Base-by-base conservation (phyloP, 129 eudicot genomes). In the Flaveria sonorensis region DNA sequence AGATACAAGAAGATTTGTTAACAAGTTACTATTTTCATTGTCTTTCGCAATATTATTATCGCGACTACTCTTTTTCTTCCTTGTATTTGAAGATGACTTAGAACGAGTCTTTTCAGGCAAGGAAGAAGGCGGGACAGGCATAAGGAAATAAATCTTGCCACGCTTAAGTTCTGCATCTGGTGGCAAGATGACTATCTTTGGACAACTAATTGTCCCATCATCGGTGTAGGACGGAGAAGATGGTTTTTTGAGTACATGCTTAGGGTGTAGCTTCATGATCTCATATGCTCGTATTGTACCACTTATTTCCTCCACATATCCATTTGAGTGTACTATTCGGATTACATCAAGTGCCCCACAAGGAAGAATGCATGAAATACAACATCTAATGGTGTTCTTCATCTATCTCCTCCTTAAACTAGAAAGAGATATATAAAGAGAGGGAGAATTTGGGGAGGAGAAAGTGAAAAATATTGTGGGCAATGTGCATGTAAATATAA, bases 311-410 rank as follows among this genome's bases (percentile, higher is more conserved):
- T 93, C 96, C 11, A 93, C 96, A 6, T 80, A 86, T 20, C 98
- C 98, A 67, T 93, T 88, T 7, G 96, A 51, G 72, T 93, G 98
- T 20, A 93, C 90, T 60, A 93, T 90, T 4, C 98, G 83, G 79
- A 93, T 90, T 50, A 93, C 98, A 73, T 93, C 98, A n/a, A 93
- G 91, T 7, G 89, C 88, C 0, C 98, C 98, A 62, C 98, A 93
- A 14, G 98, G 98, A 69, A 93, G 92, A 81, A 93, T 93, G 90
- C 98, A 93, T 46, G 98, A 93, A 72, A 93, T 88, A 88, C 96
- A 93, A 73, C 98, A 93, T 81, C 92, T 93, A 16, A 93, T 87
- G 48, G 88, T 72, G 84, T 87, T 85, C 79, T 71, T 90, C 96
- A 92, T 88, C 72, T 68, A 81, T 64, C 56, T 76, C 45, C 51